These are phyloP conservation scores for Cyclocybe cylindracea DNA, from an alignment of 768 basidiomycete species.

Conservation along the genomic window DNA sequence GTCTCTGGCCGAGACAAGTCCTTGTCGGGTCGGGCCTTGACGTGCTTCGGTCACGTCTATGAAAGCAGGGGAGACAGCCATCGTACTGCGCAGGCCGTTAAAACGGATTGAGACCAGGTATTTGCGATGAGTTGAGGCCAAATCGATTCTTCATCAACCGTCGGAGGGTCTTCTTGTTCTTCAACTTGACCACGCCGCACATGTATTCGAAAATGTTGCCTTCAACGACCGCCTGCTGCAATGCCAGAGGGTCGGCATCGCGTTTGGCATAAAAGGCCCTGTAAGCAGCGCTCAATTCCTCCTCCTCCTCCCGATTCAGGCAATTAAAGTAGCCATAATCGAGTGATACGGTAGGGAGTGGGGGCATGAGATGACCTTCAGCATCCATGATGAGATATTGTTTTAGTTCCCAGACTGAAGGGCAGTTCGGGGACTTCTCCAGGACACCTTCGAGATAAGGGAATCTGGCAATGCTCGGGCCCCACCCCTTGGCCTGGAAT, in stretches of 20 bases:
- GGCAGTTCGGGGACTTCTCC: constrained; percentile 9
- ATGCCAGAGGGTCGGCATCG: constrained; percentile 26
- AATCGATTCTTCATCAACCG: constrained; percentile 31
- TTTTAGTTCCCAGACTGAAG: constrained; percentile 41
- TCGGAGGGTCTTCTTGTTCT: constrained; percentile 24
- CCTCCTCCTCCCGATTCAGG: constrained; percentile 20
- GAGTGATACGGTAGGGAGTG: constrained; percentile 11
- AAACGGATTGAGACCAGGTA: too few relatives aligned
- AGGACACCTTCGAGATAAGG: constrained; percentile 28
- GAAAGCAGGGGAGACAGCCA: too few relatives aligned
- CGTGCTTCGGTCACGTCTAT: too few relatives aligned
- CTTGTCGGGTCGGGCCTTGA: too few relatives aligned
- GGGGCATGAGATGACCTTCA: neutral
- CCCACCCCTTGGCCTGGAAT: constrained; percentile 20
- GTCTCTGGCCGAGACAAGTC: too few relatives aligned
- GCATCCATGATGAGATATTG: constrained; percentile 20
- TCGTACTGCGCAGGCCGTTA: too few relatives aligned
- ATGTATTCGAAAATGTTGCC: constrained; percentile 32
- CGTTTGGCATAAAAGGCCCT: constrained; percentile 26
- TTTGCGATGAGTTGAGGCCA: neutral
- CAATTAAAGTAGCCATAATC: constrained; percentile 42
- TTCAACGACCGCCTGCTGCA: constrained; percentile 35
- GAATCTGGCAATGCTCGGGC: neutral
- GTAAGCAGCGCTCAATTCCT: constrained; percentile 32
- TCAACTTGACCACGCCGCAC: constrained; percentile 15